Evolutionary conservation across 1,284 basidiomycete genomes (phyloP), one percentile per base, ranked within the genome.

Genomic region (Ceratobasidium sp.): DNA sequence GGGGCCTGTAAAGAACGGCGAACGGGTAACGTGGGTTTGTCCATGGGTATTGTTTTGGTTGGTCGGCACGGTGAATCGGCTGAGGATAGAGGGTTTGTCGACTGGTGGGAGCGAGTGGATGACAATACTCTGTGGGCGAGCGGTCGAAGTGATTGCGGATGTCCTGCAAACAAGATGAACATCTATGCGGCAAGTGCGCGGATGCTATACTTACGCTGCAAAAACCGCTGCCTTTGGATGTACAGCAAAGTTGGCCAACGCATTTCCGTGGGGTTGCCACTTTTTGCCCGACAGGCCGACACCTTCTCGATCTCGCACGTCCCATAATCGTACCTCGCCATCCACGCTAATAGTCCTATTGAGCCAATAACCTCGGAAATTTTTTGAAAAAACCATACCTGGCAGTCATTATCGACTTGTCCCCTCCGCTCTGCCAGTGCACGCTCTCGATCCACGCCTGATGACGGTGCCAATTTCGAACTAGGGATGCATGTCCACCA

Each of bases 291-390:
- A 76, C 77, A 92, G 88, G 10, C 91, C 83, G 10, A 95, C 89
- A 51, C 85, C 85, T 67, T 93, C 90, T 3, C 91, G 86, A 5
- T 90, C 89, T 77, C 98, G 92, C 55, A 96, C 88, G 84, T 99
- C 98, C 94, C 97, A 99, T 46, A 99, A 86, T 81, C 95, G 93
- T 58, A 98, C 93, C 82, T 96, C 93, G 0, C 98, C 98, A 83
- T 96, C 94, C 84, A 96, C 86, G 83, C 97, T 98, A 79, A 20
- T 28, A 28, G 78, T 64, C 53, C 7, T 26, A 44, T 73, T 49
- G 78, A 33, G 70, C 33, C 78, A 40, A 49, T 68, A 60, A 60
- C 40, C 13, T 28, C 77, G 40, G 60, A 33, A 67, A 51, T 13
- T 60, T 67, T 40, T 69, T 33, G 51, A 79, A n/a, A 61, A 18